Evolutionary conservation across 2,329 filamentous ascomycete species (phyloP).

Genomic region (Dactylellina cionopaga): DNA sequence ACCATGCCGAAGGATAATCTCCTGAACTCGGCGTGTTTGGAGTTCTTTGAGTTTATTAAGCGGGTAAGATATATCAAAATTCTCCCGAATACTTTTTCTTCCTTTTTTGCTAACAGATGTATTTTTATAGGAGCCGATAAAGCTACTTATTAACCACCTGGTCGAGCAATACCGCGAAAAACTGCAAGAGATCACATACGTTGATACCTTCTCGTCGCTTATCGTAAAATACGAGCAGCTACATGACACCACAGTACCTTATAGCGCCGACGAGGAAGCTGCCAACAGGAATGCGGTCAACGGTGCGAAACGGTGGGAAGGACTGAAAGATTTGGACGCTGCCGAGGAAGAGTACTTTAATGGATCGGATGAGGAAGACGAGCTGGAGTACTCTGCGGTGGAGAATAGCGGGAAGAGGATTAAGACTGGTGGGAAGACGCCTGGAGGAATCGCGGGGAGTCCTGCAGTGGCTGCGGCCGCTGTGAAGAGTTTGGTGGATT

Average conservation of each 20-base stretch:
- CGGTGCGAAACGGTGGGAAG: conserved; percentile 71
- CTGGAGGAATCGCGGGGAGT: conserved; percentile 56
- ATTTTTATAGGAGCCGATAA: conserved; percentile 73
- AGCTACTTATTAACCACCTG: conserved; percentile 82
- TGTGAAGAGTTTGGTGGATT: conserved; percentile 84
- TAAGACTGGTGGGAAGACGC: conserved; percentile 56
- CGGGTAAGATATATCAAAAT: conserved; percentile 57
- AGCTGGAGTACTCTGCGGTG: conserved; percentile 61
- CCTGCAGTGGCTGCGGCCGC: conserved; percentile 65
- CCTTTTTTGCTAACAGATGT: background rate
- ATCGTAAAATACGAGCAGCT: conserved; percentile 82
- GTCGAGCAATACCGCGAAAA: conserved; percentile 85
- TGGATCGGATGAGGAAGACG: conserved; percentile 85
- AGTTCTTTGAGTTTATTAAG: conserved; percentile 91
- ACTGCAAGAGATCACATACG: conserved; percentile 78
- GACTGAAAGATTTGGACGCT: conserved; percentile 82
- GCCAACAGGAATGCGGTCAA: conserved; percentile 65
- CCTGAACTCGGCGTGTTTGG: conserved; percentile 89
- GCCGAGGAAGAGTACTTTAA: conserved; percentile 96
- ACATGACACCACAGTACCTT: conserved; percentile 72
- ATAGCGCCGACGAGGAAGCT: conserved; percentile 66
- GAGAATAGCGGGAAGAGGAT: conserved; percentile 58
- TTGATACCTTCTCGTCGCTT: conserved; percentile 83
- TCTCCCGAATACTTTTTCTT: background rate
- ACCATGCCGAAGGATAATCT: conserved; percentile 93